These are phyloP conservation scores for Fusarium zealandicum DNA, from an alignment of 2,329 filamentous ascomycete genomes.

Conservation along the genomic window DNA sequence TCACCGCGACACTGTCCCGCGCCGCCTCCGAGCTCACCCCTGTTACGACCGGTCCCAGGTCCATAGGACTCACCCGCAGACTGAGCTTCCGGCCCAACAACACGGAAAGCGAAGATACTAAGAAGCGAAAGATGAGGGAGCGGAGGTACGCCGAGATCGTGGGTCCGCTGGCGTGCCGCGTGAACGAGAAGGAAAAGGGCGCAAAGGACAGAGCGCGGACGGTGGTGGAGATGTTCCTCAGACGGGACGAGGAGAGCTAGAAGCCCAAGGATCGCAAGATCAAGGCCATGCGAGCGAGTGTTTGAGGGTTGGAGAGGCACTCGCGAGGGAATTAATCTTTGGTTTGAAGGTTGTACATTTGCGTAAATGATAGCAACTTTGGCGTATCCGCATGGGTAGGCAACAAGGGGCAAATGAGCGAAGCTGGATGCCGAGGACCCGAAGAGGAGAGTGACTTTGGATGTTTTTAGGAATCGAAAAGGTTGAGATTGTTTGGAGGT, in stretches of 20 bases:
- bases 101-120: constrained; percentile 40
- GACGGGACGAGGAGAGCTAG: constrained; percentile 46
- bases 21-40: constrained; percentile 58
- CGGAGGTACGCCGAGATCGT: constrained; percentile 71
- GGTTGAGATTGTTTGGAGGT: neutral
- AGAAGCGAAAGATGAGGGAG: constrained; percentile 65
- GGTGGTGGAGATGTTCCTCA: constrained; percentile 73
- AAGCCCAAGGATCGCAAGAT: constrained; percentile 28
- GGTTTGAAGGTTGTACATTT: constrained; percentile 5
- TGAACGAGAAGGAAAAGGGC: constrained; percentile 61
- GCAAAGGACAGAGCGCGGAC: constrained; percentile 70
- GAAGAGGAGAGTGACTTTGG: neutral
- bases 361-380: constrained; percentile 14
- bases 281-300: constrained; percentile 17
- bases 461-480: neutral
- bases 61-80: constrained; percentile 50
- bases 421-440: neutral
- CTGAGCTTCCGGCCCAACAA: constrained; percentile 54
- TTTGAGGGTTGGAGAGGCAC: constrained; percentile 15
- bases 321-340: constrained; percentile 15
- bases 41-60: constrained; percentile 43
- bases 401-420: neutral
- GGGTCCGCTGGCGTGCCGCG: constrained; percentile 67
- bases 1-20: constrained; percentile 76
- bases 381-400: constrained; percentile 11